phyloP scores from a whole-genome alignment of 352 stramenopile genomes.

The Albugo laibachii region DNA sequence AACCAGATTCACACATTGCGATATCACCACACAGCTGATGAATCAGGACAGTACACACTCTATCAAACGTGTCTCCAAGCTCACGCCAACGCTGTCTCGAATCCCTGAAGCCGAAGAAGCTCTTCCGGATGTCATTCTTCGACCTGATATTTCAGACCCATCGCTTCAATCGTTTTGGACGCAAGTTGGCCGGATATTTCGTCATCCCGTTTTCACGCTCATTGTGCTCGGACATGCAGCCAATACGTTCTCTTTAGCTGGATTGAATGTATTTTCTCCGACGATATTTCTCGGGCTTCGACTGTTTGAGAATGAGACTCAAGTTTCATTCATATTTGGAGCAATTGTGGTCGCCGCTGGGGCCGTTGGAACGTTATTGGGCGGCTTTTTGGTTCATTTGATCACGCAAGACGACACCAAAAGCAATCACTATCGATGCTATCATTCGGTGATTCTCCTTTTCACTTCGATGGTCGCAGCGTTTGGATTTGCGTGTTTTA shows the following conservation, averaged over 20 bases:
- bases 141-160: slow-evolving; percentile 4
- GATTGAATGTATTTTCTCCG: slow-evolving; percentile 72
- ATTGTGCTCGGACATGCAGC: slow-evolving; percentile 66
- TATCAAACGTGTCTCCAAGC: neutral
- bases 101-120: too few relatives aligned
- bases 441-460: slow-evolving; percentile 38
- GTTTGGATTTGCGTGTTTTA: slow-evolving; percentile 21
- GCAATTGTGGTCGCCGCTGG: slow-evolving; percentile 59
- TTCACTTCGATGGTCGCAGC: slow-evolving; percentile 32
- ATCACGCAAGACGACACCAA: slow-evolving; percentile 16
- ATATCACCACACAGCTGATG: neutral
- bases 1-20: neutral
- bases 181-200: slow-evolving; percentile 31
- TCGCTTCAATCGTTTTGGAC: slow-evolving; percentile 18
- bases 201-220: slow-evolving; percentile 49
- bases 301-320: slow-evolving; percentile 69
- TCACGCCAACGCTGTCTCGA: neutral
- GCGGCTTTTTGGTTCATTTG: slow-evolving; percentile 55
- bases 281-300: slow-evolving; percentile 79
- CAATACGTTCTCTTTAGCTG: slow-evolving; percentile 76
- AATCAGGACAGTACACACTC: neutral
- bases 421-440: slow-evolving; percentile 18
- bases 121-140: slow-evolving; percentile 9
- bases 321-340: slow-evolving; percentile 77
- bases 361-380: slow-evolving; percentile 74